These are phyloP conservation scores for Knufia fluminis DNA, from an alignment of 2,329 filamentous ascomycete genomes.

Conservation along the genomic window DNA sequence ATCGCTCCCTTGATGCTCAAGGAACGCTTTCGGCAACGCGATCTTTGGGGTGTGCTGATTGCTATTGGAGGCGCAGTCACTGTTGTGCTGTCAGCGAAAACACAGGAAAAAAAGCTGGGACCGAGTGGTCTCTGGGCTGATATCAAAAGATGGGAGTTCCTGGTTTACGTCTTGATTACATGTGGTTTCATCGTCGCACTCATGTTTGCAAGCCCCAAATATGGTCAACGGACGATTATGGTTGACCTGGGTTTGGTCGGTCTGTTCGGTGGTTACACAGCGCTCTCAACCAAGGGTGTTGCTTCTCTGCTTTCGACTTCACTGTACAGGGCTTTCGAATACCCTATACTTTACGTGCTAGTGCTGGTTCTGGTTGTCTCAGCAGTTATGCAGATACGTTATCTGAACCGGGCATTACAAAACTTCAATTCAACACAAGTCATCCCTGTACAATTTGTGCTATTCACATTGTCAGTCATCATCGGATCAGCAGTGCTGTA, in stretches of 20 bases:
- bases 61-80: constrained; percentile 81
- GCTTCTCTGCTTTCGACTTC: constrained; percentile 90
- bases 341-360: constrained; percentile 85
- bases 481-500: constrained; percentile 88
- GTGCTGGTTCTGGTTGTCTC: constrained; percentile 69
- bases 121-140: constrained; percentile 83
- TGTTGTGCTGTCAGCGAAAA: constrained; percentile 83
- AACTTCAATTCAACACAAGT: constrained; percentile 96
- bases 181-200: constrained; percentile 62
- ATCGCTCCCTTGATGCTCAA: constrained; percentile 92
- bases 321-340: constrained; percentile 78
- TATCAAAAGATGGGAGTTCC: constrained; percentile 80
- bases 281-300: constrained; percentile 88
- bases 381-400: constrained; percentile 93
- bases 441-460: constrained; percentile 93
- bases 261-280: constrained; percentile 94
- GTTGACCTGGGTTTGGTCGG: constrained; percentile 91
- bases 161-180: constrained; percentile 78
- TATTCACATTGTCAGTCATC: constrained; percentile 93
- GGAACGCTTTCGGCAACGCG: constrained; percentile 73
- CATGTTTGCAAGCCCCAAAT: constrained; percentile 73
- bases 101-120: constrained; percentile 80
- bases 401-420: constrained; percentile 82
- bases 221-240: constrained; percentile 76
- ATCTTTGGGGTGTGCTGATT: constrained; percentile 80